Conservation (phyloP, 202 grass and related monocot species). For the Elaeis oleifera region DNA sequence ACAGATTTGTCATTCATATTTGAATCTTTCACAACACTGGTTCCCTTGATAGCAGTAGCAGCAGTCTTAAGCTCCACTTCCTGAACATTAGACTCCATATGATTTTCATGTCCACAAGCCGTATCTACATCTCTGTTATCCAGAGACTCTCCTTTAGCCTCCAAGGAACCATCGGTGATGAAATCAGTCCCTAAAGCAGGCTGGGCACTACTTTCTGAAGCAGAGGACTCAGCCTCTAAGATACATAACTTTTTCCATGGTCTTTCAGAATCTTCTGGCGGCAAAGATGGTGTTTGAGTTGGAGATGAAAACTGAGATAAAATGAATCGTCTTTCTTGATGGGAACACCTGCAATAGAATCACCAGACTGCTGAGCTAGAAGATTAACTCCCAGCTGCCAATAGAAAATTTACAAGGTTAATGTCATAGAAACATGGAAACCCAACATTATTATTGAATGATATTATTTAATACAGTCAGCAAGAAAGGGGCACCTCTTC, state of each 20-base stretch:
- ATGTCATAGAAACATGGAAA: too few species aligned
- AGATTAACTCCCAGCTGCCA: too few species aligned
- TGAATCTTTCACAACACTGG: conserved; percentile 12
- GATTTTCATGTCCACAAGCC: neutral
- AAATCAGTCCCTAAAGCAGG: conserved; percentile 1
- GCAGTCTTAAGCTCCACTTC: too few species aligned
- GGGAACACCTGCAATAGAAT: conserved; percentile 37
- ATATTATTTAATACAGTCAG: too few species aligned
- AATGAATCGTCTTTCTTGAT: conserved; percentile 78
- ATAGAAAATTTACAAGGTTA: too few species aligned
- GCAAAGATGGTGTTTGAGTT: conserved; percentile 1
- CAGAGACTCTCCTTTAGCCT: conserved; percentile 6
- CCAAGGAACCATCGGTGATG: conserved; percentile 14
- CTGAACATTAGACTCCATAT: too few species aligned
- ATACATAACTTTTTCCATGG: neutral
- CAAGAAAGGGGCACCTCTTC: too few species aligned
- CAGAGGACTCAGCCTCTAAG: too few species aligned
- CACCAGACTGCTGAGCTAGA: too few species aligned
- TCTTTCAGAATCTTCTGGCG: conserved; percentile 5
- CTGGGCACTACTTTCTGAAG: neutral
- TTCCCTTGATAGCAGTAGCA: conserved; percentile 4
- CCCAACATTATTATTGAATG: too few species aligned
- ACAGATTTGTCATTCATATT: conserved; percentile 3
- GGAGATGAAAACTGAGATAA: conserved; percentile 9
- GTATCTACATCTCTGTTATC: conserved; percentile 24